Evolutionary conservation across 805 yeast genomes (phyloP), one percentile per base, ranked within the genome.

Genomic region (Kodamaea kakaduensis): DNA sequence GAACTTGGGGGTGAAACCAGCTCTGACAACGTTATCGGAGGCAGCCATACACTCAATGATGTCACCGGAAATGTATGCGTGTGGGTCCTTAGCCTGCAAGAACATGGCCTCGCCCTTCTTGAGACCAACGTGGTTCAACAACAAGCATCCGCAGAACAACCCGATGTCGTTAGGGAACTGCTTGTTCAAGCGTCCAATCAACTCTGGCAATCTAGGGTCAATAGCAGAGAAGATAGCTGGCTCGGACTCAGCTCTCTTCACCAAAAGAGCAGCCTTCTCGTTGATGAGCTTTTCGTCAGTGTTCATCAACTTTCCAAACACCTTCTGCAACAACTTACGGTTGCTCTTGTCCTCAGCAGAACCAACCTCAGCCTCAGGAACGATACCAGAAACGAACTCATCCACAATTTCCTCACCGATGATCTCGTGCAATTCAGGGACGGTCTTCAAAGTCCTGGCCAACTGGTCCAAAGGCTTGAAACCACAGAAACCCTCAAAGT

Each of bases 41-140:
- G 98, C 97, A 27, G 98, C 98, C 99, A 93, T 93, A 70, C 98
- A 93, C 69, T 93, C 99, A 54, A 93, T 89, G 48, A 93, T 93
- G 61, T 93, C 97, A 47, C 99, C 99, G 37, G 82, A 74, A 43
- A 93, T 90, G 64, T 93, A 93, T 21, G 98, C 98, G 62, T 93
- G 99, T 17, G 97, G 97, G 61, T 89, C 97, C 64, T 87, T 86
- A 28, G 98, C 97, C 56, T 86, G 87, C 58, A 93, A 72, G 56
- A 89, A 93, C 81, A 93, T 88, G 38, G 97, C 97, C 67, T 93
- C 95, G 43, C 99, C 99, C 9, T 86, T 75, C 24, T 76, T 64
- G 51, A 93, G 73, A 41, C 65, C 66, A 51, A 89, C 89, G 58
- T 89, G 96, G 71, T 93, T 93, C 54, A 93, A 77, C 69, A 93